A percentile compares a stretch with the other conserved stretches of the same genome.
phyloP scores from a whole-genome alignment of 75 land plant genomes.

The Larix kaempferi region DNA sequence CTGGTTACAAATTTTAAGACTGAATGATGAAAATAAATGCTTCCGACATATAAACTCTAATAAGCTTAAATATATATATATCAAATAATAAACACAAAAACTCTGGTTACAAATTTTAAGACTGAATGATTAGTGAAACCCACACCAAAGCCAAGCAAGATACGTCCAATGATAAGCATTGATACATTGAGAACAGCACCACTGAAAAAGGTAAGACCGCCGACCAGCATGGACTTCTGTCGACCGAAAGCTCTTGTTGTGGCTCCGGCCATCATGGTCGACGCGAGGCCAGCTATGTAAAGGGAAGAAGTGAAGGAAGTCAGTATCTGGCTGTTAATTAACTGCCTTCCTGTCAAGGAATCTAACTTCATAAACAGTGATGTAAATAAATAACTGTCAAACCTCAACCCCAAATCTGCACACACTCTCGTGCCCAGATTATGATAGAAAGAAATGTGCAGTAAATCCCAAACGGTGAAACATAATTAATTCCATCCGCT shows the following conservation, averaged over 20 bases:
- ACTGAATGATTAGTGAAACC: constrained; percentile 22
- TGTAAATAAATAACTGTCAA: too few relatives aligned
- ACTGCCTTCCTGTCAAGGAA: too few relatives aligned
- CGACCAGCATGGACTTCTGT: constrained; percentile 28
- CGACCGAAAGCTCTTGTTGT: constrained; percentile 26
- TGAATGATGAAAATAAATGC: too few relatives aligned
- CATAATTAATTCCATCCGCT: background rate
- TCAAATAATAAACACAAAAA: too few relatives aligned
- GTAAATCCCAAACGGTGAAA: background rate
- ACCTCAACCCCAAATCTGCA: too few relatives aligned
- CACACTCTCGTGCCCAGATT: too few relatives aligned
- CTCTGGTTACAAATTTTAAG: too few relatives aligned
- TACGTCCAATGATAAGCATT: constrained; percentile 26
- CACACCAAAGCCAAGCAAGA: constrained; percentile 23
- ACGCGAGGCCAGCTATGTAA: constrained; percentile 33
- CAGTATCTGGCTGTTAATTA: constrained; percentile 33
- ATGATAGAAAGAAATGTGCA: background rate
- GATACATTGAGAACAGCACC: constrained; percentile 17
- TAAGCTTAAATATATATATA: too few relatives aligned
- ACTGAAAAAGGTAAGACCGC: constrained; percentile 15
- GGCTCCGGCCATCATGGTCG: constrained; percentile 18
- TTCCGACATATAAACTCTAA: too few relatives aligned
- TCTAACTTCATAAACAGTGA: too few relatives aligned
- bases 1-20: too few relatives aligned
- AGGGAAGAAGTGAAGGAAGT: constrained; percentile 40